Conservation (phyloP, 345 rosid species). For the Eucalyptus marginata region DNA sequence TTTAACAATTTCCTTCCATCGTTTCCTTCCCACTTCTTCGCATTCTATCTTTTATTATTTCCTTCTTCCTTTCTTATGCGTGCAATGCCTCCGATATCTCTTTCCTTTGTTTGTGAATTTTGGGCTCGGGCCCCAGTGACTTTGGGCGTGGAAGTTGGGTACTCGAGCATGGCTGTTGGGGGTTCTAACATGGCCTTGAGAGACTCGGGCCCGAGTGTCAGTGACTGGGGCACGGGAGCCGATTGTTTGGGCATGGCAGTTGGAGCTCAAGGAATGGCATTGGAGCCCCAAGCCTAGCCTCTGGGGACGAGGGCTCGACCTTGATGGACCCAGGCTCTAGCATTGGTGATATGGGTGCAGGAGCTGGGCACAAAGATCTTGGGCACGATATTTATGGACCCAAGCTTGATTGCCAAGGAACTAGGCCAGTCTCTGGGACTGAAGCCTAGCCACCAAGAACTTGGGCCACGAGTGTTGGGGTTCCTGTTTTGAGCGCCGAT, state of each 20-base stretch:
- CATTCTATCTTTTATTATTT: background rate
- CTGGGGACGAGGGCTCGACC: background rate
- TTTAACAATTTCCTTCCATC: background rate
- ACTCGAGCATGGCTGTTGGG: background rate
- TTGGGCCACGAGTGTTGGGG: background rate
- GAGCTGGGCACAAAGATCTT: background rate
- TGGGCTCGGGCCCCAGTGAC: background rate
- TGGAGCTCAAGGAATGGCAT: background rate
- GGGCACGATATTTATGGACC: background rate
- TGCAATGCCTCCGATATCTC: background rate
- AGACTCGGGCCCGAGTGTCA: background rate
- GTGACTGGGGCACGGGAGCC: background rate
- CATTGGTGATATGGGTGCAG: background rate
- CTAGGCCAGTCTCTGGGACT: background rate
- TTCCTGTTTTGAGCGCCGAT: rapidly evolving
- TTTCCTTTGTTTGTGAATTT: background rate
- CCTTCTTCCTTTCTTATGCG: background rate
- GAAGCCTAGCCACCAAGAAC: background rate
- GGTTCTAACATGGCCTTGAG: background rate
- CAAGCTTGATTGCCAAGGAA: background rate
- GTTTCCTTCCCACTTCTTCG: background rate
- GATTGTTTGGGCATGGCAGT: background rate
- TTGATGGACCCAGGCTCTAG: background rate
- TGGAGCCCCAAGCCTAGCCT: background rate
- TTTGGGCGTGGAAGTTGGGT: background rate